Percentiles rank a stretch among this genome's conserved stretches.
Evolutionary conservation across 225 moss, liverwort and hornwort species (phyloP).

Genomic region (Asterella californica): DNA sequence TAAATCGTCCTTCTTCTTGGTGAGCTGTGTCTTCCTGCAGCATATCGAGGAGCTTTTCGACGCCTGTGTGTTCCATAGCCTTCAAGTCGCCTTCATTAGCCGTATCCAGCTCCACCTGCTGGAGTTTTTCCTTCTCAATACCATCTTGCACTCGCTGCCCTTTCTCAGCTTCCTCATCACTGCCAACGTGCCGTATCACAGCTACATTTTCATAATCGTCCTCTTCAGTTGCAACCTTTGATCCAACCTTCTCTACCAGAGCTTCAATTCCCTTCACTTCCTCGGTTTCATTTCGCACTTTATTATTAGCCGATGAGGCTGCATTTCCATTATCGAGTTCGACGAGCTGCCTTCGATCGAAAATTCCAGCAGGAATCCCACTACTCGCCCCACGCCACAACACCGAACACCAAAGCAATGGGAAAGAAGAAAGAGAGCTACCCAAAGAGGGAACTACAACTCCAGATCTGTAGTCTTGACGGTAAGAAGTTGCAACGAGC

Average conservation of each 20-base stretch:
- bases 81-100: neutral
- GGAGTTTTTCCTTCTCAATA: neutral
- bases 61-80: constrained; percentile 16
- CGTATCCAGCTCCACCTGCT: constrained; percentile 11
- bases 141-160: neutral
- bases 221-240: constrained; percentile 21
- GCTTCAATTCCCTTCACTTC: constrained; percentile 13
- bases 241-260: constrained; percentile 8
- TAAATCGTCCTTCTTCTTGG: constrained; percentile 36
- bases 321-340: constrained; percentile 10
- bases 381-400: neutral
- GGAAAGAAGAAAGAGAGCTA: neutral
- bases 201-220: constrained; percentile 41
- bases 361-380: neutral
- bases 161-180: neutral
- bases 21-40: constrained; percentile 28
- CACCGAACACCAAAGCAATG: neutral
- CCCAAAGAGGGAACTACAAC: neutral
- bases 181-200: constrained; percentile 5
- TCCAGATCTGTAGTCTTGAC: constrained; percentile 1
- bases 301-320: constrained; percentile 11
- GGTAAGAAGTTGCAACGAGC: constrained; percentile 16
- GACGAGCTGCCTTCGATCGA: constrained; percentile 23
- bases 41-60: constrained; percentile 38
- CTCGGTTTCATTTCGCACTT: neutral